phyloP scores from a whole-genome alignment of 2,329 filamentous ascomycete genomes.

The Erysiphe neolycopersici region DNA sequence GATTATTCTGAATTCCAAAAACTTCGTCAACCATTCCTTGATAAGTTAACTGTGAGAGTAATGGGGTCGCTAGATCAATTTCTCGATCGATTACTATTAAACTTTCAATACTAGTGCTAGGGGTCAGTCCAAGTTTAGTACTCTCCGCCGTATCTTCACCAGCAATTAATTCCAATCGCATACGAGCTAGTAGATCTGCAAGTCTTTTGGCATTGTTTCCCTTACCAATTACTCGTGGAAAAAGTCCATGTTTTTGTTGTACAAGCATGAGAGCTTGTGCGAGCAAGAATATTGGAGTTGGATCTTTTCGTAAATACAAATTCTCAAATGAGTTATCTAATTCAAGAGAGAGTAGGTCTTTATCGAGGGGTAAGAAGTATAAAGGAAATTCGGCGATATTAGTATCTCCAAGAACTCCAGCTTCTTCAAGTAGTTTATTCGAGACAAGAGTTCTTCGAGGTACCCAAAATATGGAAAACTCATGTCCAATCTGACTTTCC shows the following conservation, averaged over 20 bases:
- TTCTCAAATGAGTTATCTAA: constrained; percentile 68
- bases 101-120: constrained; percentile 70
- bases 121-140: constrained; percentile 41
- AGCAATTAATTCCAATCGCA: constrained; percentile 69
- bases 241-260: constrained; percentile 74
- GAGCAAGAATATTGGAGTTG: constrained; percentile 67
- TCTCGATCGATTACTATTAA: constrained; percentile 89
- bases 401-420: constrained; percentile 76
- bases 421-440: constrained; percentile 75
- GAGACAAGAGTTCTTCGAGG: constrained; percentile 77
- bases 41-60: constrained; percentile 89
- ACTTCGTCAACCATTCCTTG: constrained; percentile 88
- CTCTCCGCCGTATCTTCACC: constrained; percentile 44
- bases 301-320: constrained; percentile 71
- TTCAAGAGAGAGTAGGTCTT: constrained; percentile 76
- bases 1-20: constrained; percentile 76
- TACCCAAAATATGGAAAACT: constrained; percentile 92
- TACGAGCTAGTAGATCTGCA: constrained; percentile 63
- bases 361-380: constrained; percentile 75
- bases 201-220: constrained; percentile 80
- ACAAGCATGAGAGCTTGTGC: constrained; percentile 85
- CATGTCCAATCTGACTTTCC: constrained; percentile 72
- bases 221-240: constrained; percentile 84
- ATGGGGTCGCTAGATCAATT: constrained; percentile 71
- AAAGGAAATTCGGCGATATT: constrained; percentile 69